Conservation (phyloP, 2,329 filamentous ascomycete genomes). For the Beauveria medogensis region DNA sequence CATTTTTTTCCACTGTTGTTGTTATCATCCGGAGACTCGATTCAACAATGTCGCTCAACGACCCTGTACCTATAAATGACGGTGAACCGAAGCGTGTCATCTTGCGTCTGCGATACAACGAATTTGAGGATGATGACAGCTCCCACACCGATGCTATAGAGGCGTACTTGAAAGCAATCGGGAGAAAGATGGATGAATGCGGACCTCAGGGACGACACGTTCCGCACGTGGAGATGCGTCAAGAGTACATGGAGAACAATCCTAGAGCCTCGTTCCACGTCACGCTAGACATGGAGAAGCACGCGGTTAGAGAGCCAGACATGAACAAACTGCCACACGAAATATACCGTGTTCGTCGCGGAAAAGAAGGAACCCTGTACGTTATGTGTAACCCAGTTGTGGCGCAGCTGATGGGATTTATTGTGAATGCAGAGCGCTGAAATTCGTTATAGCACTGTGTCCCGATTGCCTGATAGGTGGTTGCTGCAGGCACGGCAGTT, state of each 20-base stretch:
- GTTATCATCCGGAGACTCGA: slow-evolving; percentile 19
- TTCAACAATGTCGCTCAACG: background rate
- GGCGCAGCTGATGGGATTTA: no score
- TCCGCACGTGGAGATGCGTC: background rate
- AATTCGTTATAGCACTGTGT: no score
- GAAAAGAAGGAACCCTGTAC: no score
- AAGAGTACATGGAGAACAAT: background rate
- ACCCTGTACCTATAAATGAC: background rate
- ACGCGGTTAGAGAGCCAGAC: background rate
- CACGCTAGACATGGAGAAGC: background rate
- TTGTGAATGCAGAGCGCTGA: no score
- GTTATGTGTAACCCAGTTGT: no score
- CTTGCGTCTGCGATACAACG: background rate
- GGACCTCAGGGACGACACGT: background rate
- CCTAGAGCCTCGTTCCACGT: background rate
- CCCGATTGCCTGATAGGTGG: no score
- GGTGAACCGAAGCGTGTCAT: background rate
- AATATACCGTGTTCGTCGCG: no score
- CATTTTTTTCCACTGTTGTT: no score
- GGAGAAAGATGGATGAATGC: background rate
- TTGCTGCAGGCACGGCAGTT: no score
- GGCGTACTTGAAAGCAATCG: background rate
- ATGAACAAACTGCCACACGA: background rate
- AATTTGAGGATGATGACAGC: background rate
- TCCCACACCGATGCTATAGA: background rate